Conservation (phyloP, 2,329 filamentous ascomycete species). For the Metarhizium anisopliae region DNA sequence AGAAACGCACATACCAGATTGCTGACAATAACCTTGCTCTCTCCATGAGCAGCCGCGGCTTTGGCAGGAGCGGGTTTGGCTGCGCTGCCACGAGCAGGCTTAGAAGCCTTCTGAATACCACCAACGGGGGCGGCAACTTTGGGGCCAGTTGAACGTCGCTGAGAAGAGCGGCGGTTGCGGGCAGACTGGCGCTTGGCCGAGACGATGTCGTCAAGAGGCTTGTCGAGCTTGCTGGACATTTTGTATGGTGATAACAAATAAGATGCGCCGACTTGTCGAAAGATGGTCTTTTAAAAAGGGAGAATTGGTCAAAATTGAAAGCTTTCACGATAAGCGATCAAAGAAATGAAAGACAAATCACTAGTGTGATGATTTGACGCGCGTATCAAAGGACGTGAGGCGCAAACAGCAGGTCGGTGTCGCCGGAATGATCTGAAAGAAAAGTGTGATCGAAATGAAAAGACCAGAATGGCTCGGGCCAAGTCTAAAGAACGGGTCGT, state of each 20-base stretch:
- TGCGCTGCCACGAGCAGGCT: constrained; percentile 46
- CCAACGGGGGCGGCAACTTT: constrained; percentile 64
- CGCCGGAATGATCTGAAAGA: constrained; percentile 1
- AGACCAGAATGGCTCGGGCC: neutral
- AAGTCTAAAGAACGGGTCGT: neutral
- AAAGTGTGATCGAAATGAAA: constrained; percentile 1
- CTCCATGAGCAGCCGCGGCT: constrained; percentile 51
- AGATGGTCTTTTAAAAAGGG: neutral
- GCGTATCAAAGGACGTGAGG: neutral
- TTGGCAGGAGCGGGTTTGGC: constrained; percentile 58
- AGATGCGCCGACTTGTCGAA: constrained; percentile 21
- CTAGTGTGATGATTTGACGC: neutral
- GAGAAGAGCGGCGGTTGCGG: constrained; percentile 38
- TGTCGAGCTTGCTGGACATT: constrained; percentile 93
- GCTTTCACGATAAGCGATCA: neutral
- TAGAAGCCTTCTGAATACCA: constrained; percentile 74
- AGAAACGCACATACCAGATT: constrained; percentile 65
- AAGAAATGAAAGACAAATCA: neutral
- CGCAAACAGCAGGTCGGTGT: neutral
- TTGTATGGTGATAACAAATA: constrained; percentile 26
- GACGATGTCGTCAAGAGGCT: constrained; percentile 96
- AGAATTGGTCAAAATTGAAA: neutral
- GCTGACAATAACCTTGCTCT: constrained; percentile 98
- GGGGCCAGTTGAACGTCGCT: constrained; percentile 42
- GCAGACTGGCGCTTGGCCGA: constrained; percentile 59